Conservation (phyloP, 2,329 filamentous ascomycete genomes). For the Capronia epimyces region DNA sequence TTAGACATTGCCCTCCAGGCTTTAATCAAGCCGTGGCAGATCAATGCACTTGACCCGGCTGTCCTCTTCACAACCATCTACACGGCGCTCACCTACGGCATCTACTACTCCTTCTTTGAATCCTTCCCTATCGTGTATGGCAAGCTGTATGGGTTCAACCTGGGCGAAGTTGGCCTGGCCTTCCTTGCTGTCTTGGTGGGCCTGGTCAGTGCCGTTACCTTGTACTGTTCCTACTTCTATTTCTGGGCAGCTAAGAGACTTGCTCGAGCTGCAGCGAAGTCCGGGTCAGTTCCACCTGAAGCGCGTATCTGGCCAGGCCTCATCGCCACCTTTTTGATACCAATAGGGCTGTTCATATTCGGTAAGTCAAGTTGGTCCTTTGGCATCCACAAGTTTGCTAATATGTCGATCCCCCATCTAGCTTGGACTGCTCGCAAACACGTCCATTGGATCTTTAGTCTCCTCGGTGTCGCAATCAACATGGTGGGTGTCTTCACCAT, state of each 20-base stretch:
- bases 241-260: not conserved
- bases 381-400: not conserved
- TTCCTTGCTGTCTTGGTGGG: constrained; percentile 57
- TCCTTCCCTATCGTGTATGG: constrained; percentile 60
- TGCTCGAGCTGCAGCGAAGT: not conserved
- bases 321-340: constrained; percentile 28
- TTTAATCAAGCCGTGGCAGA: constrained; percentile 54
- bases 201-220: constrained; percentile 47
- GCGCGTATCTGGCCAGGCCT: constrained; percentile 48
- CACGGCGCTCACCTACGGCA: constrained; percentile 51
- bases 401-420: not conserved
- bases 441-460: constrained; percentile 37
- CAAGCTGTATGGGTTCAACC: constrained; percentile 53
- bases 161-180: constrained; percentile 54
- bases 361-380: constrained; percentile 28
- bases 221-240: constrained; percentile 37
- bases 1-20: constrained; percentile 44
- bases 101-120: constrained; percentile 55
- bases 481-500: constrained; percentile 25
- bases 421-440: constrained; percentile 26
- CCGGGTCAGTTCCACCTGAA: constrained; percentile 45
- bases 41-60: constrained; percentile 57
- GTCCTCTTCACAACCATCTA: constrained; percentile 58
- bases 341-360: constrained; percentile 8
- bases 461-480: constrained; percentile 40